Evolutionary conservation across 352 stramenopile species (phyloP).

Genomic region (Plasmopara halstedii): DNA sequence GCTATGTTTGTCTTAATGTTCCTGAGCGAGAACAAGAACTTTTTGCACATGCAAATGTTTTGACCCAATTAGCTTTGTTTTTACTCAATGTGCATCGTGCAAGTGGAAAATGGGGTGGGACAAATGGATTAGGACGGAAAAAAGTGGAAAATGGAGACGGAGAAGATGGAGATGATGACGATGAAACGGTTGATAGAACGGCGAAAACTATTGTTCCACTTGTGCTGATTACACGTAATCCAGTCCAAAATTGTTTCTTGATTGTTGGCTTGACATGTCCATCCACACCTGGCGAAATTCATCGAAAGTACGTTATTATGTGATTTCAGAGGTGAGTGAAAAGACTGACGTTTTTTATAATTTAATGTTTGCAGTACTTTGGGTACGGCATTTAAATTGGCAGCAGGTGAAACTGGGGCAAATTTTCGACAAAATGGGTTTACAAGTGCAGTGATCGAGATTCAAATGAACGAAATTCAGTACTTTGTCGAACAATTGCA

Average conservation of each 20-base stretch:
- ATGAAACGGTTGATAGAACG: constrained; percentile 26
- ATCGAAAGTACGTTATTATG: constrained; percentile 61
- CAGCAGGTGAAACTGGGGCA: constrained; percentile 88
- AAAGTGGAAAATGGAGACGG: constrained; percentile 31
- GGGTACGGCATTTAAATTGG: constrained; percentile 90
- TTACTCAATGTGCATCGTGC: constrained; percentile 93
- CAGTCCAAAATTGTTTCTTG: constrained; percentile 90
- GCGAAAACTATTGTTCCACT: constrained; percentile 66
- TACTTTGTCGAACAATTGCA: constrained; percentile 95
- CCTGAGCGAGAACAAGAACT: constrained; percentile 76
- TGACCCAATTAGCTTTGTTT: constrained; percentile 92
- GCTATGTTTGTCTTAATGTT: constrained; percentile 93
- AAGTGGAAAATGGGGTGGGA: constrained; percentile 90
- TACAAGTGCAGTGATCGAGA: constrained; percentile 93
- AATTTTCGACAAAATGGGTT: constrained; percentile 94
- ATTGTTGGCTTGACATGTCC: constrained; percentile 94
- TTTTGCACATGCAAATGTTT: constrained; percentile 91
- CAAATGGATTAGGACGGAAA: constrained; percentile 2
- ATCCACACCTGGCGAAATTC: constrained; percentile 81
- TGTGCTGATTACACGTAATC: constrained; percentile 77
- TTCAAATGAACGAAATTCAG: constrained; percentile 91
- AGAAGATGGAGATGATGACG: constrained; percentile 23
- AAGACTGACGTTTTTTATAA: constrained; percentile 7
- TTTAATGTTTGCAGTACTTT: constrained; percentile 53
- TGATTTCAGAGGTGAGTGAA: neutral